Percentiles rank a stretch among this genome's conserved stretches.
Evolutionary conservation across 176 grass and related monocot species (phyloP).

Genomic region (Bromus sterilis): DNA sequence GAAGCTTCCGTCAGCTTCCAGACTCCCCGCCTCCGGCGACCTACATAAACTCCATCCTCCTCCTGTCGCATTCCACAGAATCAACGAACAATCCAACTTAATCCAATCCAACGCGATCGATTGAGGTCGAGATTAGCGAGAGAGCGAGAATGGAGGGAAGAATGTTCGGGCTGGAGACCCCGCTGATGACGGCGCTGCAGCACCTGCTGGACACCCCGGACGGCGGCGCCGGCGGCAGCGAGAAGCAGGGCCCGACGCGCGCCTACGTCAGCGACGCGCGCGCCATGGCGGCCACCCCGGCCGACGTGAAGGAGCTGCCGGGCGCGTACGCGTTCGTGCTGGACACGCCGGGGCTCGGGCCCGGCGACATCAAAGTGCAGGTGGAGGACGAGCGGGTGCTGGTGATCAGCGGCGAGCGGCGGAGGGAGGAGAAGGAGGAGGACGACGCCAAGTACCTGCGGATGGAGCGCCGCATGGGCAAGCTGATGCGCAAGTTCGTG

Average conservation of each 20-base stretch:
- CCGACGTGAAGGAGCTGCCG: slow-evolving; percentile 74
- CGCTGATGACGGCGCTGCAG: slow-evolving; percentile 48
- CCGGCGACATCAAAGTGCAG: slow-evolving; percentile 75
- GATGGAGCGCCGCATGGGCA: too few relatives aligned
- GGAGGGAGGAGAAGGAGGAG: slow-evolving; percentile 64
- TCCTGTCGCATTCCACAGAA: too few relatives aligned
- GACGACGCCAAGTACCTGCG: too few relatives aligned
- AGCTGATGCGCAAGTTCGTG: too few relatives aligned
- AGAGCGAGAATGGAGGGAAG: slow-evolving; percentile 32
- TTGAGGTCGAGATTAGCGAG: too few relatives aligned
- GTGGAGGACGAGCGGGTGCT: slow-evolving; percentile 74
- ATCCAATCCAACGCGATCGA: too few relatives aligned
- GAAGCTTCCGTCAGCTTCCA: too few relatives aligned
- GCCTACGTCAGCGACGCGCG: slow-evolving; percentile 71
- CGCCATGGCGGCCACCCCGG: slow-evolving; percentile 73
- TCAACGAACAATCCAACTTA: too few relatives aligned
- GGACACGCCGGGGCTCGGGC: slow-evolving; percentile 78
- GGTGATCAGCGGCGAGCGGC: slow-evolving; percentile 66
- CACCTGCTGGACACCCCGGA: slow-evolving; percentile 53
- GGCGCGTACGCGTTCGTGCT: slow-evolving; percentile 40
- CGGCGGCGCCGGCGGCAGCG: slow-evolving; percentile 20
- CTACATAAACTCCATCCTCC: background rate
- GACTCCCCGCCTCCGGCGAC: too few relatives aligned
- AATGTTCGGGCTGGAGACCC: slow-evolving; percentile 48
- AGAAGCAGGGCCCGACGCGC: slow-evolving; percentile 32